phyloP scores from a whole-genome alignment of 352 stramenopile species.

The Achlya hypogyna region DNA sequence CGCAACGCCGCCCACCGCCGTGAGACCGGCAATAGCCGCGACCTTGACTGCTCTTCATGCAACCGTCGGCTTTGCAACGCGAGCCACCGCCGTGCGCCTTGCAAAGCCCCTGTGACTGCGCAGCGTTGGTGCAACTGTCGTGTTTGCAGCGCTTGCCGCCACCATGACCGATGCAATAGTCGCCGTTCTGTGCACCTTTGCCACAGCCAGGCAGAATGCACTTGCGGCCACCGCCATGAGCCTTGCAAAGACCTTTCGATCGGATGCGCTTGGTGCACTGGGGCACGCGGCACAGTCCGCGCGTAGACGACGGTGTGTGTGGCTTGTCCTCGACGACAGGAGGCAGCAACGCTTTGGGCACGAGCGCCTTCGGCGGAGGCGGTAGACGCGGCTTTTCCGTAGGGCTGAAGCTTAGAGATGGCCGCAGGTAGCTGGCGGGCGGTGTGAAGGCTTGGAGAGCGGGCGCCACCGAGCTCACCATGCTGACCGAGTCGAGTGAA shows the following conservation, averaged over 20 bases:
- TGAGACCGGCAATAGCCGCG: constrained; percentile 74
- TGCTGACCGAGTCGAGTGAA: neutral
- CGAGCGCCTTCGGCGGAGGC: too few species aligned
- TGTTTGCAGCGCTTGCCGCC: constrained; percentile 76
- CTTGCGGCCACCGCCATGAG: constrained; percentile 71
- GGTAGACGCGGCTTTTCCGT: neutral
- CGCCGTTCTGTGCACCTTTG: constrained; percentile 73
- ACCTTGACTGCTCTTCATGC: constrained; percentile 83
- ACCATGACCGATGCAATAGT: constrained; percentile 81
- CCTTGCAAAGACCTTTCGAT: constrained; percentile 74
- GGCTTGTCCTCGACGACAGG: neutral
- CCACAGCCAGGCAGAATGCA: constrained; percentile 47
- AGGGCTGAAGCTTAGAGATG: neutral
- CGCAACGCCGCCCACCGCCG: constrained; percentile 71
- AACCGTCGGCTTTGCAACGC: constrained; percentile 71
- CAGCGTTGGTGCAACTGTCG: constrained; percentile 67
- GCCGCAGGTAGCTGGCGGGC: neutral
- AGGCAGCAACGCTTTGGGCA: too few species aligned
- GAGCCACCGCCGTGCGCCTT: constrained; percentile 71
- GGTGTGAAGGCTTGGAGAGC: neutral
- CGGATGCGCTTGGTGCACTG: constrained; percentile 32
- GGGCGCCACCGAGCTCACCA: neutral
- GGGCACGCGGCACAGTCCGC: constrained; percentile 12
- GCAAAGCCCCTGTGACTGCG: constrained; percentile 79
- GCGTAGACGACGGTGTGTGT: neutral